Evolutionary conservation across 2,329 filamentous ascomycete genomes (phyloP), one percentile per base, ranked within the genome.

Genomic region (Colletotrichum sublineola): DNA sequence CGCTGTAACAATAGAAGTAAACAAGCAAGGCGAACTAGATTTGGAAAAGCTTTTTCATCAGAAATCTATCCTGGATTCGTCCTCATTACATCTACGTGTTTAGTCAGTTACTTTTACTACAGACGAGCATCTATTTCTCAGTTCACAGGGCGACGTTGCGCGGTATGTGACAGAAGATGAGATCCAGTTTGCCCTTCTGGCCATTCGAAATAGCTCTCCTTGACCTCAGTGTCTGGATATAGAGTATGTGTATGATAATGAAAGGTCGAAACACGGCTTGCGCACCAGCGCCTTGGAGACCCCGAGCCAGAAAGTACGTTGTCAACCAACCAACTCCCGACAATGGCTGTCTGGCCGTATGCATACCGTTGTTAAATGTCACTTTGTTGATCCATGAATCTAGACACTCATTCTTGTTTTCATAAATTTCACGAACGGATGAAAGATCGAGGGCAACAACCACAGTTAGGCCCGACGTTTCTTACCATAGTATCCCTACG

Each of bases 61-160:
- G 18, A 3, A 18, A 15, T 38, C 33, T 38, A 0, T n/a, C 5
- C 6, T 11, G 20, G 1, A 0, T 14, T 56, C 5, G 1, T 56
- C 5, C 24, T 18, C 12, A 24, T 36, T 56, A 3, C 20, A n/a
- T 56, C 1, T 14, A 38, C 18, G 14, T 20, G 3, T 3, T 8
- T 14, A 14, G n/a, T 33, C 1, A 12, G 24, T 14, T 56, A 20
- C 33, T 36, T 5, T 7, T 11, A 4, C 11, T 14, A 33, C 8
- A 31, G 14, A 29, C 29, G 29, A 53, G 50, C 50, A 18, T 56
- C 62, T 88, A 84, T 76, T 91, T 92, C 80, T 93, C 92, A 5
- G 90, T 92, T n/a, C 87, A 88, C 14, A 91, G 92, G 0, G 85
- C 91, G 0, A 90, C 92, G 78, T 93, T 93, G 14, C 87, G 89